These are phyloP conservation scores for Plasmodium fragile DNA, from an alignment of 169 alveolate genomes.

Conservation along the genomic window DNA sequence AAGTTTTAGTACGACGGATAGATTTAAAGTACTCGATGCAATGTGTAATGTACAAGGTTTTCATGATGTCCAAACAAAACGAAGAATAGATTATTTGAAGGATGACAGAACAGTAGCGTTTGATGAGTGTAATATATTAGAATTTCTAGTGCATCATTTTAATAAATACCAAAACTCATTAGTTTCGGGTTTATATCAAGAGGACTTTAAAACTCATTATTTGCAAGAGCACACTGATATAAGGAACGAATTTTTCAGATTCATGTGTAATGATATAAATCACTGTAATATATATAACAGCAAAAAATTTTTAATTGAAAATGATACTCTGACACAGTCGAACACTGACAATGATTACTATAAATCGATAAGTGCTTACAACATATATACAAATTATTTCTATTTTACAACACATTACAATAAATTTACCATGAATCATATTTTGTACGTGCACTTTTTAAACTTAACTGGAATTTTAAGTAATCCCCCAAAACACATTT, in stretches of 20 bases:
- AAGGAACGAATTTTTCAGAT: slow-evolving; percentile 31
- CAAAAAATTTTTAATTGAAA: background rate
- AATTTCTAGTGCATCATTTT: slow-evolving; percentile 42
- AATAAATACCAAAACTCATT: slow-evolving; percentile 43
- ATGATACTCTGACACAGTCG: background rate
- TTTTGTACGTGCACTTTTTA: slow-evolving; percentile 27
- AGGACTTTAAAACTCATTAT: background rate
- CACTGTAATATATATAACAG: slow-evolving; percentile 37
- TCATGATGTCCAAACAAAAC: background rate
- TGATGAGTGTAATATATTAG: slow-evolving; percentile 51
- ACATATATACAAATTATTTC: slow-evolving; percentile 11
- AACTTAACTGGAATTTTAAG: slow-evolving; percentile 42
- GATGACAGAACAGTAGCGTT: background rate
- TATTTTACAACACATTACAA: slow-evolving; percentile 22
- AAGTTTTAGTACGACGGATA: slow-evolving; percentile 7
- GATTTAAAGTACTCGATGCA: slow-evolving; percentile 34
- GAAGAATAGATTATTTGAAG: slow-evolving; percentile 44
- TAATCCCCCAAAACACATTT: background rate
- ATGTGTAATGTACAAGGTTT: slow-evolving; percentile 25
- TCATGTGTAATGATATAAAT: slow-evolving; percentile 19
- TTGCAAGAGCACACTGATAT: slow-evolving; percentile 21
- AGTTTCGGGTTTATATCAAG: slow-evolving; percentile 5
- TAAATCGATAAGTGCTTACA: background rate
- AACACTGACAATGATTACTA: background rate
- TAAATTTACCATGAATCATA: background rate